A percentile compares a stretch with the other conserved stretches of the same genome.
Conservation (phyloP, 192 early-diverging fungal genomes). For the Geranomyces variabilis region DNA sequence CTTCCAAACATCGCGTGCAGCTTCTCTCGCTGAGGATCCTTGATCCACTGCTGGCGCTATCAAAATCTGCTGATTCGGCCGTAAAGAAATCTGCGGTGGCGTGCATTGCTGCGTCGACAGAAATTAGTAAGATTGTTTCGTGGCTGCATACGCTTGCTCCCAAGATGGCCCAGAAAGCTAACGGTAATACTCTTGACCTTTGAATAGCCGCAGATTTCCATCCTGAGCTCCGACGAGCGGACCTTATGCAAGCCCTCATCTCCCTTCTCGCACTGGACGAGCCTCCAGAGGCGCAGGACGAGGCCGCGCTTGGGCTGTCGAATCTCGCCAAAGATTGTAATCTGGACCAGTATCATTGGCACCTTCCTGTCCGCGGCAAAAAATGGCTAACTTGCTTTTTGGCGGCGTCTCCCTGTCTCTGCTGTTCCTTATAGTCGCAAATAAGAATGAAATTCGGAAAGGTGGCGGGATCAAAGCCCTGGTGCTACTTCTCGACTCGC, state of each 20-base stretch:
- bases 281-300: slow-evolving; percentile 56
- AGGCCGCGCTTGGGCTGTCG: slow-evolving; percentile 56
- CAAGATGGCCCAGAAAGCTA: slow-evolving; percentile 2
- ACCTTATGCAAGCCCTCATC: slow-evolving; percentile 49
- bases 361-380: neutral
- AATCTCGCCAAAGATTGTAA: slow-evolving; percentile 60
- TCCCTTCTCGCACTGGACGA: slow-evolving; percentile 42
- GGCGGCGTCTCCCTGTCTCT: neutral
- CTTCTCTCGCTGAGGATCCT: slow-evolving; percentile 47
- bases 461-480: slow-evolving; percentile 55
- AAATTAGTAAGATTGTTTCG: slow-evolving; percentile 44
- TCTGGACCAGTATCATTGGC: too few relatives aligned
- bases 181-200: neutral
- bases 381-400: neutral
- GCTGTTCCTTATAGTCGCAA: slow-evolving; percentile 41
- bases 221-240: slow-evolving; percentile 48
- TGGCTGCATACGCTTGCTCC: neutral
- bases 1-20: slow-evolving; percentile 47
- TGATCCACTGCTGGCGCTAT: slow-evolving; percentile 40
- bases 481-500: slow-evolving; percentile 52
- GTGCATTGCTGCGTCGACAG: slow-evolving; percentile 53
- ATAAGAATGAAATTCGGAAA: slow-evolving; percentile 57
- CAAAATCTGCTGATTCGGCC: slow-evolving; percentile 40
- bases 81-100: slow-evolving; percentile 54
- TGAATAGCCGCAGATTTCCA: slow-evolving; percentile 45